phyloP scores from a whole-genome alignment of 768 basidiomycete genomes.

The Trichaptum fuscoviolaceum region DNA sequence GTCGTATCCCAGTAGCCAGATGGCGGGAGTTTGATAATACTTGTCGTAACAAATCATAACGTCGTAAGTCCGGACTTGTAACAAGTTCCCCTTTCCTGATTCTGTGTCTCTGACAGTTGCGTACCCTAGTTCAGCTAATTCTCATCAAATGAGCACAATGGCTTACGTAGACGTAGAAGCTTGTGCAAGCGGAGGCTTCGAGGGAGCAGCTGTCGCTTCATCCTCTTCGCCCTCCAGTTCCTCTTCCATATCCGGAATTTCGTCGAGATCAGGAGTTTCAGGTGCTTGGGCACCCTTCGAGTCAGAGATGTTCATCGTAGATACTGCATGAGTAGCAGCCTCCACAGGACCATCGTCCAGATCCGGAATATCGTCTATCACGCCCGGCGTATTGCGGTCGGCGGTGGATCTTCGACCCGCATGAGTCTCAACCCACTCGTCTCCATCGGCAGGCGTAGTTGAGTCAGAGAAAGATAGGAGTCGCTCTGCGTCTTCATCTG shows the following conservation, averaged over 20 bases:
- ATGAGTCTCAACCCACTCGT: conserved; percentile 98
- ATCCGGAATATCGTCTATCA: conserved; percentile 86
- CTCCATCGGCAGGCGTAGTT: conserved; percentile 47
- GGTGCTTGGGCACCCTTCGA: conserved; percentile 22
- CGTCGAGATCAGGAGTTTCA: conserved; percentile 89
- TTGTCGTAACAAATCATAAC: conserved; percentile 99
- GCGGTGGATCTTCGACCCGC: conserved; percentile 59
- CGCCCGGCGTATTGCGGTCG: conserved; percentile 53
- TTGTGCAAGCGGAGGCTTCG: conserved; percentile 33
- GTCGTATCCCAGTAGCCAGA: conserved; percentile 97
- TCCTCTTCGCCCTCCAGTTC: conserved; percentile 89
- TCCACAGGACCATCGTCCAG: conserved; percentile 55
- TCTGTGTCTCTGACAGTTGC: conserved; percentile 45
- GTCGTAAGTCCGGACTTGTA: conserved; percentile 97
- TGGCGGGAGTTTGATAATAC: conserved; percentile 97
- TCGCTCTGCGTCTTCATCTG: conserved; percentile 94
- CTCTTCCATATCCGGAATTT: conserved; percentile 99
- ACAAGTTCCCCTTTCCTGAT: conserved; percentile 71
- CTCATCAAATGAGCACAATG: not conserved
- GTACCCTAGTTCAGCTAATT: conserved; percentile 9
- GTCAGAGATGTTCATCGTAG: conserved; percentile 28
- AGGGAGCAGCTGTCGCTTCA: conserved; percentile 70
- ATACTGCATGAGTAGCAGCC: conserved; percentile 36
- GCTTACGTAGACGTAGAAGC: conserved; percentile 45
- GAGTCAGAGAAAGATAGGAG: conserved; percentile 71